phyloP scores from a whole-genome alignment of 192 early-diverging fungal species.

The Backusella liffmaniae region DNA sequence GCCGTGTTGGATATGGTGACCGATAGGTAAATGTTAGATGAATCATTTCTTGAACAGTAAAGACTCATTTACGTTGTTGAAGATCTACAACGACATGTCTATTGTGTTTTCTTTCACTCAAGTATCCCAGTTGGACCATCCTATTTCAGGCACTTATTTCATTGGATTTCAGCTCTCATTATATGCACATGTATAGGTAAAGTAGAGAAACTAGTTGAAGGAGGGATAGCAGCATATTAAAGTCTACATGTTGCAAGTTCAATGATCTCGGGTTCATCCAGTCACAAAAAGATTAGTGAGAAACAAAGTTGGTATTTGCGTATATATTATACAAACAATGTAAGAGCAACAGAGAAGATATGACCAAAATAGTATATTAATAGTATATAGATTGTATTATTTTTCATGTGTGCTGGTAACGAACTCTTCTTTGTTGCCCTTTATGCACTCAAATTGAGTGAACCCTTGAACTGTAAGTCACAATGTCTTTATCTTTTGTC shows the following conservation, averaged over 20 bases:
- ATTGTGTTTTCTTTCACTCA: slow-evolving; percentile 76
- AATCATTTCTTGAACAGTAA: neutral
- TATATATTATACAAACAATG: slow-evolving; percentile 91
- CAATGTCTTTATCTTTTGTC: too few species aligned
- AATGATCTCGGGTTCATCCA: slow-evolving; percentile 76
- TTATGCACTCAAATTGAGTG: slow-evolving; percentile 57
- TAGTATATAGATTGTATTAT: slow-evolving; percentile 68
- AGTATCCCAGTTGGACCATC: slow-evolving; percentile 66
- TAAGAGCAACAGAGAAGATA: slow-evolving; percentile 22
- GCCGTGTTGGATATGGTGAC: slow-evolving; percentile 99
- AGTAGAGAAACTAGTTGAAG: neutral
- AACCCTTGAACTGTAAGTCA: slow-evolving; percentile 31
- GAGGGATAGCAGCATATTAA: neutral
- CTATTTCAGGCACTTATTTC: slow-evolving; percentile 88
- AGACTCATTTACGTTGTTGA: neutral
- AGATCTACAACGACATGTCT: slow-evolving; percentile 91
- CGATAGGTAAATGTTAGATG: slow-evolving; percentile 61
- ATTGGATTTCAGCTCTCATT: slow-evolving; percentile 94
- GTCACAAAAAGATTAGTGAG: slow-evolving; percentile 87
- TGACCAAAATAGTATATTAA: neutral
- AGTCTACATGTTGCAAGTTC: slow-evolving; percentile 45
- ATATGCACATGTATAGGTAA: slow-evolving; percentile 98
- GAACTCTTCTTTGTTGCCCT: slow-evolving; percentile 89
- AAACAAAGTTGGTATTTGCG: slow-evolving; percentile 74
- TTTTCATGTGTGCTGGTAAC: slow-evolving; percentile 89